These are phyloP conservation scores for Nicotiana attenuata DNA, from an alignment of 257 asterid genomes.

Conservation along the genomic window DNA sequence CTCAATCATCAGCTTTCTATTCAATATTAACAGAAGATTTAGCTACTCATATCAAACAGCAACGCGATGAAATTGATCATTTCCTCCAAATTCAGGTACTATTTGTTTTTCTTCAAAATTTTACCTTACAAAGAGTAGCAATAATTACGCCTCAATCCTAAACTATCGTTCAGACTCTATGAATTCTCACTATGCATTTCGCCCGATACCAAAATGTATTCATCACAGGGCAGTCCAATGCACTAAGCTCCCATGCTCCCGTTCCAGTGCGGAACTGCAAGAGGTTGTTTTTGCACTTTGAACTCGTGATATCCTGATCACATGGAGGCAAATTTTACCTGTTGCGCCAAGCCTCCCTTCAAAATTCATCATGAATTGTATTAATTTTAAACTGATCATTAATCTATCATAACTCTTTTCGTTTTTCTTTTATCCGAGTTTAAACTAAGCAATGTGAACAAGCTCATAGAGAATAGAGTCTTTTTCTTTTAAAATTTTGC, in stretches of 20 bases:
- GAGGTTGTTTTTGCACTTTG: too few relatives aligned
- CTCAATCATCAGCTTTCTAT: slow-evolving; percentile 30
- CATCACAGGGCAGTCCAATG: too few relatives aligned
- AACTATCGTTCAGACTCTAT: background rate
- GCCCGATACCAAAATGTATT: background rate
- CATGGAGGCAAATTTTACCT: too few relatives aligned
- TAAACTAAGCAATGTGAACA: background rate
- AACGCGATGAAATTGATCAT: slow-evolving; percentile 37
- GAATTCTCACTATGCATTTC: background rate
- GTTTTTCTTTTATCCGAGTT: background rate
- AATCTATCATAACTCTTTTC: background rate
- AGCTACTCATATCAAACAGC: slow-evolving; percentile 32
- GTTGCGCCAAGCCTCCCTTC: too few relatives aligned
- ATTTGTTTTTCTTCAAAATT: background rate
- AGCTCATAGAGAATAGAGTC: background rate
- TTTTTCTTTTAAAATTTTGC: background rate
- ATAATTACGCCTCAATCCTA: background rate
- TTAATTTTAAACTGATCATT: background rate
- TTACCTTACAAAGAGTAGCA: background rate
- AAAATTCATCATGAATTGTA: background rate
- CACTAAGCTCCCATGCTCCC: too few relatives aligned
- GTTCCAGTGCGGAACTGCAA: too few relatives aligned
- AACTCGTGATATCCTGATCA: too few relatives aligned
- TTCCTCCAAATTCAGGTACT: slow-evolving; percentile 18
- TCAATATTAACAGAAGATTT: slow-evolving; percentile 32